phyloP scores from a whole-genome alignment of 768 basidiomycete genomes.

The Coprinopsis cinerea region DNA sequence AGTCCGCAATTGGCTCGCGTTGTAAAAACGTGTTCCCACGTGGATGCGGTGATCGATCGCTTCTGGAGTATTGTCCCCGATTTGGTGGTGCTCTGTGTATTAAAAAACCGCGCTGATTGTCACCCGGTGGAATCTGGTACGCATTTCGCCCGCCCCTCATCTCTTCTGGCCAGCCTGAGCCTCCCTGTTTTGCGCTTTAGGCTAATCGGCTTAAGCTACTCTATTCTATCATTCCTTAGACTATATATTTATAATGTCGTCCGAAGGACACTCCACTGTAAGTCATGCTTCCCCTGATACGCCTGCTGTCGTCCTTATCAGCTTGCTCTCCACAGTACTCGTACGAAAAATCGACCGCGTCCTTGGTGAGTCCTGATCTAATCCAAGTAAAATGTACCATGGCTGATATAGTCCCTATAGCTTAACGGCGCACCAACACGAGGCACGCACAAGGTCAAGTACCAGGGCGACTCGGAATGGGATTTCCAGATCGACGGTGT shows the following conservation, averaged over 20 bases:
- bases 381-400: no score
- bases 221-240: background rate
- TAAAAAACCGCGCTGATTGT: background rate
- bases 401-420: no score
- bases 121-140: no score
- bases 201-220: slow-evolving; percentile 1
- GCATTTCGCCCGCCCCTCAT: slow-evolving; percentile 4
- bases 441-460: slow-evolving; percentile 63
- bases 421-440: slow-evolving; percentile 18
- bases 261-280: slow-evolving; percentile 7
- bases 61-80: slow-evolving; percentile 6
- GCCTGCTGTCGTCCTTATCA: background rate
- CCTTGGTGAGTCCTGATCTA: slow-evolving; percentile 9
- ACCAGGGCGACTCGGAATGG: slow-evolving; percentile 53
- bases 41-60: slow-evolving; percentile 10
- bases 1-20: slow-evolving; percentile 4
- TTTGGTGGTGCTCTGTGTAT: background rate
- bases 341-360: slow-evolving; percentile 6
- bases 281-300: slow-evolving; percentile 6
- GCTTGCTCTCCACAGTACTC: slow-evolving; percentile 7
- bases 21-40: slow-evolving; percentile 13
- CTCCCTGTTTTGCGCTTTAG: no score
- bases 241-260: slow-evolving; percentile 11
- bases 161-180: background rate
- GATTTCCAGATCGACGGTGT: slow-evolving; percentile 58